These are phyloP conservation scores for Colletotrichum abscissum DNA, from an alignment of 2,329 filamentous ascomycete genomes.

Conservation along the genomic window DNA sequence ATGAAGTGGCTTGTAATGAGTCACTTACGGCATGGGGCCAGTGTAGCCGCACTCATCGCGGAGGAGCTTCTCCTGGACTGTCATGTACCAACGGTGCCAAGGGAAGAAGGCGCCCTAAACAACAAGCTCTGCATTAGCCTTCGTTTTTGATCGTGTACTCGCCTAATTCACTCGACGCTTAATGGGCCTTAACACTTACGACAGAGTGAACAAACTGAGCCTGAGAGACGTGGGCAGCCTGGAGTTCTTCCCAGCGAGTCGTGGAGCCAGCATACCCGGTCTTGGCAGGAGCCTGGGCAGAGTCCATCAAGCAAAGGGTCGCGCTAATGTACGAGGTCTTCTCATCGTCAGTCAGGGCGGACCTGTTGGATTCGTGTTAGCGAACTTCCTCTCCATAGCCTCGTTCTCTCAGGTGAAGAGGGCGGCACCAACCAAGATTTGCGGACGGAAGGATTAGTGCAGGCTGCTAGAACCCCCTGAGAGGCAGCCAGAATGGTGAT, in stretches of 20 bases:
- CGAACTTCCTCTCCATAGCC: background rate
- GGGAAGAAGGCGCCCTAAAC: slow-evolving; percentile 44
- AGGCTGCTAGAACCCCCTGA: background rate
- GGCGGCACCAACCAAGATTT: background rate
- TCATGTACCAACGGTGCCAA: slow-evolving; percentile 47
- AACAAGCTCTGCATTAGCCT: too few relatives aligned
- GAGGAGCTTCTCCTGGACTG: slow-evolving; percentile 45
- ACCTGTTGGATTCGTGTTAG: slow-evolving; percentile 3
- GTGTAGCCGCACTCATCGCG: slow-evolving; percentile 45
- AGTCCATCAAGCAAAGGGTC: slow-evolving; percentile 28
- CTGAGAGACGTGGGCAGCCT: slow-evolving; percentile 25
- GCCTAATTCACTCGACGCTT: background rate
- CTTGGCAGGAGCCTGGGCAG: slow-evolving; percentile 18
- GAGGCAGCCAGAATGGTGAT: background rate
- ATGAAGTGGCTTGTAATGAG: slow-evolving; percentile 33
- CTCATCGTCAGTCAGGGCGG: slow-evolving; percentile 6
- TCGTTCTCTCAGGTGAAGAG: background rate
- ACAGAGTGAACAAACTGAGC: slow-evolving; percentile 31
- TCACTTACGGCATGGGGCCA: slow-evolving; percentile 47
- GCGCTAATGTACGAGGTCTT: slow-evolving; percentile 23
- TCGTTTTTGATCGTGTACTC: background rate
- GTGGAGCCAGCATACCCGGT: slow-evolving; percentile 18
- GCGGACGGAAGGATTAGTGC: slow-evolving; percentile 5
- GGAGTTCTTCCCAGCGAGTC: slow-evolving; percentile 31
- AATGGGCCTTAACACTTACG: background rate